Percentiles rank a stretch among this genome's conserved stretches.
phyloP scores from a whole-genome alignment of 2,329 filamentous ascomycete species.

The Microthyrium microscopicum region DNA sequence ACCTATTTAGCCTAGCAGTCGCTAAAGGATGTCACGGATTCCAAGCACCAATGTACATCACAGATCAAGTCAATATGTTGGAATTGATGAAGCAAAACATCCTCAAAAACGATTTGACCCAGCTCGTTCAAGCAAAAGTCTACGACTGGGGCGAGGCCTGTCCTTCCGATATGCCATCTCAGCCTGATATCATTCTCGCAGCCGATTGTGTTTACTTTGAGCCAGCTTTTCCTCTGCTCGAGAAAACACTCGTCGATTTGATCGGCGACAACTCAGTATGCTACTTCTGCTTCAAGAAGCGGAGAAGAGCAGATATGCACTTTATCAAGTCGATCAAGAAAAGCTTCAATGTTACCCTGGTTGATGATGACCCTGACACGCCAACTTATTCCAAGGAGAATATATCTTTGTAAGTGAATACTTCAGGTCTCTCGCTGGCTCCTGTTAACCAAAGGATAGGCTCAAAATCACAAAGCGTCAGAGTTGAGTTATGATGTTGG shows the following conservation, averaged over 20 bases:
- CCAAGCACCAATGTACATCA: slow-evolving; percentile 51
- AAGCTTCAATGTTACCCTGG: slow-evolving; percentile 28
- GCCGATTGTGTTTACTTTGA: slow-evolving; percentile 97
- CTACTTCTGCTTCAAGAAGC: slow-evolving; percentile 90
- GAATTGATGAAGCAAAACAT: slow-evolving; percentile 78
- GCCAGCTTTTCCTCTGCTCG: slow-evolving; percentile 76
- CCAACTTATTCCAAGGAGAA: slow-evolving; percentile 29
- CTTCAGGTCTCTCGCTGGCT: background rate
- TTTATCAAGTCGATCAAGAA: slow-evolving; percentile 36
- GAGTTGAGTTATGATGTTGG: too few species aligned
- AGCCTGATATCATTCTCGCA: slow-evolving; percentile 72
- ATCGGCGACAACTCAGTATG: slow-evolving; percentile 49
- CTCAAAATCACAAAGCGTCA: too few species aligned
- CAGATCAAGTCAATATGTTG: slow-evolving; percentile 77
- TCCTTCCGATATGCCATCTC: slow-evolving; percentile 27
- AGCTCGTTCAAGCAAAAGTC: slow-evolving; percentile 47
- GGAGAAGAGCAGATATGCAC: slow-evolving; percentile 49
- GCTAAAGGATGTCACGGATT: slow-evolving; percentile 36
- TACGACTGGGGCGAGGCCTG: slow-evolving; percentile 56
- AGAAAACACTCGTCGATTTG: slow-evolving; percentile 60
- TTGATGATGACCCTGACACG: slow-evolving; percentile 32
- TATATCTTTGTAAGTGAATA: slow-evolving; percentile 28
- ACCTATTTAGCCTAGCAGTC: slow-evolving; percentile 32
- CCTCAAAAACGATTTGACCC: slow-evolving; percentile 53
- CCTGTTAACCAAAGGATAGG: slow-evolving; percentile 12